Base-by-base conservation (phyloP, 2,329 filamentous ascomycete genomes). In the Curvularia eragrostidis region DNA sequence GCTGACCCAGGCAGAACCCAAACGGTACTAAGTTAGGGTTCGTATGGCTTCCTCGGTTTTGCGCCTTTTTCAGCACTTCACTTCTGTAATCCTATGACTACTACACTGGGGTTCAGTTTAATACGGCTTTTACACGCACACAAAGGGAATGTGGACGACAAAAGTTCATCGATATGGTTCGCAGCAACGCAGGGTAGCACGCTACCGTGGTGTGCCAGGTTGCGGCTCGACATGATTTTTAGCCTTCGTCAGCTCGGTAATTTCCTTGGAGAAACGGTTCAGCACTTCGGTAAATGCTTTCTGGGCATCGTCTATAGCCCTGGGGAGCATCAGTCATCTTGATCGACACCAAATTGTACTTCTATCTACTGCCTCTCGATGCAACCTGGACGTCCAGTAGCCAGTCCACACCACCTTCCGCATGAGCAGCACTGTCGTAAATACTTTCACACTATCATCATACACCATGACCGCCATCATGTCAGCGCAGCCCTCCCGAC, bases 281-380 rank as follows among this genome's bases (percentile, higher is more conserved):
- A 72, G 65, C 71, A 70, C 67, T 66, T 71, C 73, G 72, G 68
- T 74, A 73, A 75, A 74, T 69, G 69, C 68, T 71, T 67, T 70
- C 68, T 65, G 66, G 68, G 72, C 72, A 65, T 65, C 73, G 70
- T 60, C 69, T 68, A 66, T 69, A 67, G 68, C 67, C 69, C 65
- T 61, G 62, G 65, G 68, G 67, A 68, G 68, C 71, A 64, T 68
- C 68, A 72, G 70, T 69, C 73, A 70, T 75, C 73, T 75, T 69
- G 71, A 66, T 71, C 75, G 74, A 69, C 75, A 72, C 68, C 70
- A 76, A 77, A 75, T 77, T 78, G 76, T 78, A 78, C 75, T 77
- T 75, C 72, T 77, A 77, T 75, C 69, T 73, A 65, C 70, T 73
- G 68, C 69, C 64, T 68, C 70, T 65, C 72, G 72, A 74, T 75